Base-by-base conservation (phyloP, 768 basidiomycete species). In the Pleurotus tuoliensis region DNA sequence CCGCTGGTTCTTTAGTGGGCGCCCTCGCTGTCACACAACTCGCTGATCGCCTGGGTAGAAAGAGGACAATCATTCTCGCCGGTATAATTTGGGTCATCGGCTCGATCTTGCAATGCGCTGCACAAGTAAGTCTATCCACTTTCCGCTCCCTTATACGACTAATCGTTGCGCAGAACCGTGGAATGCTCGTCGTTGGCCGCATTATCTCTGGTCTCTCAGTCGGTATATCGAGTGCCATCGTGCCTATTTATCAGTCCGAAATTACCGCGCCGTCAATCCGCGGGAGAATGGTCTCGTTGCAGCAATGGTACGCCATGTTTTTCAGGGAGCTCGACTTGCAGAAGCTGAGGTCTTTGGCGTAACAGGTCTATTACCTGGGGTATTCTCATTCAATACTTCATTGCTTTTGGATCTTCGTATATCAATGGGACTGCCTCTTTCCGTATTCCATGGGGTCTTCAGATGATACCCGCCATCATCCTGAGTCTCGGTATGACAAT, bases 381-480 rank as follows among this genome's bases (percentile, higher is more conserved):
- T 70, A 88, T 88, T 64, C 73, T 87, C 61, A 69, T 90, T 44
- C 88, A 88, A 59, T 84, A 90, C 71, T 88, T 88, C 67, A 78
- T 88, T 59, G 82, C 88, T 61, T 88, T 88, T 58, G 87, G 87
- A 7, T 87, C 84, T 66, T 89, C 86, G 6, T 86, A 86, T 66
- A 86, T 90, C 66, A 69, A 84, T 16, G 85, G 87, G 30, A 75
- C 67, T 11, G 86, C 87, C 0, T 88, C 87, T 0, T 91, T 90
- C 80, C 84, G 88, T 22, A 86, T 91, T 61, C 89, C 88, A 8
- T 89, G 87, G 87, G 86, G 85, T 56, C 70, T 91, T 24, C 90
- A 91, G 66, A 79, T 87, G 75, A 89, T 92, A 52, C 89, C 89
- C 20, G 90, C 86, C 5, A 77, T 89, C 57, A 55, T 92, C 9